Evolutionary conservation across 352 stramenopile species (phyloP).

Genomic region (Globisporangium abappressorium): DNA sequence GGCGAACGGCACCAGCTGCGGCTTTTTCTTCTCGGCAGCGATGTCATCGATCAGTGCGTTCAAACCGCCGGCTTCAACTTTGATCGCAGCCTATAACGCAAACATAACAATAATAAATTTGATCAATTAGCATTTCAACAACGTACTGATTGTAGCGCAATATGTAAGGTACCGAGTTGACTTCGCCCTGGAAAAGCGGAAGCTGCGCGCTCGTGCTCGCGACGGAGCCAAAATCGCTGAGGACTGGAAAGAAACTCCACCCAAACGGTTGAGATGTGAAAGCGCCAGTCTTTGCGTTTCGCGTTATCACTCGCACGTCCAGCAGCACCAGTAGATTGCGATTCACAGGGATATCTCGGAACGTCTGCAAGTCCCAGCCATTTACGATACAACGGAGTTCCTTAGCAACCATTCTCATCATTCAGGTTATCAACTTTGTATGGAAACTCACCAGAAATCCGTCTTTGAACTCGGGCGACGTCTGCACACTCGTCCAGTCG

Average conservation of each 20-base stretch:
- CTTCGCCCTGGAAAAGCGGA: constrained; percentile 56
- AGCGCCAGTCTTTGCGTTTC: constrained; percentile 40
- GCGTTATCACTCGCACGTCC: constrained; percentile 47
- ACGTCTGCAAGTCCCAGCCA: constrained; percentile 26
- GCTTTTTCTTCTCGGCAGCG: constrained; percentile 44
- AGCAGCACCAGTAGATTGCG: constrained; percentile 41
- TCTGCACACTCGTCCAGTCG: constrained; percentile 57
- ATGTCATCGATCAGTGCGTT: constrained; percentile 36
- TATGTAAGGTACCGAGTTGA: constrained; percentile 44
- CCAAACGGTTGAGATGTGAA: constrained; percentile 47
- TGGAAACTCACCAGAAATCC: constrained; percentile 44
- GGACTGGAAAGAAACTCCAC: constrained; percentile 64
- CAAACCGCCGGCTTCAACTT: constrained; percentile 21
- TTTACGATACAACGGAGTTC: no score
- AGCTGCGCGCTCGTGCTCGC: constrained; percentile 44
- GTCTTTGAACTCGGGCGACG: constrained; percentile 54
- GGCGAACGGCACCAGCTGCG: constrained; percentile 25
- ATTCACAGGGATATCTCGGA: constrained; percentile 34
- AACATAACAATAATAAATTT: constrained; percentile 4
- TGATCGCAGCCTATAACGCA: constrained; percentile 33
- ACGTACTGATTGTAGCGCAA: not conserved
- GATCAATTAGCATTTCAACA: not conserved
- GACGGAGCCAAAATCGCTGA: constrained; percentile 35
- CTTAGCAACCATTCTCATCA: not conserved
- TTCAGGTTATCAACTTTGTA: not conserved